Percentiles rank a stretch among this genome's conserved stretches.
Conservation (phyloP, 2,329 filamentous ascomycete species). For the Penicillium sp. region DNA sequence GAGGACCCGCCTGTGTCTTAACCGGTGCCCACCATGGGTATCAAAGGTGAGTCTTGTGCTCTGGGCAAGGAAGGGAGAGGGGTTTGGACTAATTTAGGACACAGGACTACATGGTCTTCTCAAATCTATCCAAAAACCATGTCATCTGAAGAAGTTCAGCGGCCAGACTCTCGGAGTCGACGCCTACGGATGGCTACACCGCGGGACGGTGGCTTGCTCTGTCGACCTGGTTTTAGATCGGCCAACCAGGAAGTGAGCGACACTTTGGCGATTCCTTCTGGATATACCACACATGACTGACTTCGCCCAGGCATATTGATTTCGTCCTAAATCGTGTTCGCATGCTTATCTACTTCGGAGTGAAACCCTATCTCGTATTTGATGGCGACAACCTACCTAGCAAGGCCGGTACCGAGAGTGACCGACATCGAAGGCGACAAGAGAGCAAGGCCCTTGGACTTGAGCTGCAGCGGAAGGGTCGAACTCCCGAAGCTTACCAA, state of each 20-base stretch:
- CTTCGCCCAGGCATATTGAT: conserved; percentile 72
- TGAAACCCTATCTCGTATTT: conserved; percentile 94
- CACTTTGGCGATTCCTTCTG: not conserved
- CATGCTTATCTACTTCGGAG: conserved; percentile 91
- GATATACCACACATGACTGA: conserved; percentile 24
- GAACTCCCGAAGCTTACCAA: conserved; percentile 75
- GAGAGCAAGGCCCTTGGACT: conserved; percentile 76
- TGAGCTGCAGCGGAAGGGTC: conserved; percentile 80
- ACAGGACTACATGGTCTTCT: conserved; percentile 84
- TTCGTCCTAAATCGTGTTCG: conserved; percentile 87
- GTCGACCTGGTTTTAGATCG: conserved; percentile 87
- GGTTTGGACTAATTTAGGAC: conserved; percentile 7
- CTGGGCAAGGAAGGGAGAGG: conserved; percentile 1
- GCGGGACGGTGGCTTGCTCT: conserved; percentile 86
- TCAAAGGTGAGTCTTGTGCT: conserved; percentile 42
- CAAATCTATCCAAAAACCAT: conserved; percentile 93
- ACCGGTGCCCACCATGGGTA: conserved; percentile 46
- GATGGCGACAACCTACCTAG: conserved; percentile 94
- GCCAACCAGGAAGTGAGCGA: conserved; percentile 77
- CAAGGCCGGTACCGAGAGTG: conserved; percentile 84
- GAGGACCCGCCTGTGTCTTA: conserved; percentile 33
- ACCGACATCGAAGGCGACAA: conserved; percentile 73
- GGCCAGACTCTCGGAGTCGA: conserved; percentile 94
- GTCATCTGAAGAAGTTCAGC: conserved; percentile 80
- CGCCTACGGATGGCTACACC: conserved; percentile 97